These are phyloP conservation scores for Rhodamnia argentea DNA, from an alignment of 345 rosid genomes.

Conservation along the genomic window DNA sequence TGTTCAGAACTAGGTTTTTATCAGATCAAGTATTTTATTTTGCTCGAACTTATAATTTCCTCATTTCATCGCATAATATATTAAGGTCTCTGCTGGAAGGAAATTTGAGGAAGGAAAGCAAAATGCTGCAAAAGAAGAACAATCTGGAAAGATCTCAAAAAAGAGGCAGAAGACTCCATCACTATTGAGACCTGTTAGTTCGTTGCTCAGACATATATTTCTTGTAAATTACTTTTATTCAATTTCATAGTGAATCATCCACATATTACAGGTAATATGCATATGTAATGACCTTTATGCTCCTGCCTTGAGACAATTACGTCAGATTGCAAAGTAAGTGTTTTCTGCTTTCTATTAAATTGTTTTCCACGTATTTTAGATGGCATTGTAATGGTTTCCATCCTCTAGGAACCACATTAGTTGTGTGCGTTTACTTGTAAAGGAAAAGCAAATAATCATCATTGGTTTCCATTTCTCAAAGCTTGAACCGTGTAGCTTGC, in stretches of 20 bases:
- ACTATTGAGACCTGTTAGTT: constrained; percentile 76
- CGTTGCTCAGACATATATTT: constrained; percentile 4
- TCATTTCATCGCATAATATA: not conserved
- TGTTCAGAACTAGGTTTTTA: not conserved
- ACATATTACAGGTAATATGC: constrained; percentile 49
- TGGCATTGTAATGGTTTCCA: not conserved
- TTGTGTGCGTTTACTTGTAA: not conserved
- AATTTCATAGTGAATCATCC: not conserved
- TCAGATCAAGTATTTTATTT: not conserved
- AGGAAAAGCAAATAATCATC: not conserved
- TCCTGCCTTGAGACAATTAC: constrained; percentile 82
- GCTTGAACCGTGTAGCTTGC: not conserved
- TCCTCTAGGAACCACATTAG: not conserved
- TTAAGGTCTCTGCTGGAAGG: constrained; percentile 69
- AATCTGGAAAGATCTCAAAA: constrained; percentile 36
- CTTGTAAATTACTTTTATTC: not conserved
- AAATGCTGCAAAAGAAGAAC: constrained; percentile 39
- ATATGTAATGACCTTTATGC: constrained; percentile 92
- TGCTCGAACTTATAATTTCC: not conserved
- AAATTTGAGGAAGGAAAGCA: constrained; percentile 51
- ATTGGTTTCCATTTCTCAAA: not conserved
- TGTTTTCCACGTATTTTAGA: not conserved
- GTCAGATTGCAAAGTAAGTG: constrained; percentile 93
- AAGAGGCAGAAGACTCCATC: constrained; percentile 49
- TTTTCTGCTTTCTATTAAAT: not conserved